Evolutionary conservation across 2,329 filamentous ascomycete species (phyloP).

Genomic region (Xylariaceae sp.): DNA sequence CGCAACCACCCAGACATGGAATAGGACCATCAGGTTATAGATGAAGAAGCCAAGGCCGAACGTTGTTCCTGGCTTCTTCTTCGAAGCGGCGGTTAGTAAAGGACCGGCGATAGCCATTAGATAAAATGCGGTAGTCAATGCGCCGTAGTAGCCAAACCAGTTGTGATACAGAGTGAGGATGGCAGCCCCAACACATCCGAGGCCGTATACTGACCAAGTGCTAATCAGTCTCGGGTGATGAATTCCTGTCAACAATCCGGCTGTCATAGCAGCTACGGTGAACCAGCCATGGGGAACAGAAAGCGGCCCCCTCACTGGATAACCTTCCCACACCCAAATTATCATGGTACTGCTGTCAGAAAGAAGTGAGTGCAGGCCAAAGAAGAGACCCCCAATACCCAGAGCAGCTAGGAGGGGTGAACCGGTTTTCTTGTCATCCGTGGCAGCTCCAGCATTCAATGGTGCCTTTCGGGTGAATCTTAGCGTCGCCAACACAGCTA

Average conservation of each 20-base stretch:
- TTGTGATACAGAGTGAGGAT: conserved; percentile 75
- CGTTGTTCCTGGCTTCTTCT: conserved; percentile 73
- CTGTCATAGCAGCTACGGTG: conserved; percentile 85
- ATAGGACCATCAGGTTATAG: conserved; percentile 94
- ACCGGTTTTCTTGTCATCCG: conserved; percentile 53
- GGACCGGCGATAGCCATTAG: conserved; percentile 78
- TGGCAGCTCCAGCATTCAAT: conserved; percentile 43
- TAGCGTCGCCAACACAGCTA: conserved; percentile 76
- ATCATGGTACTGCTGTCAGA: conserved; percentile 99
- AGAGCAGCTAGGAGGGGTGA: conserved; percentile 73
- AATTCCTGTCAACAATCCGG: conserved; percentile 76
- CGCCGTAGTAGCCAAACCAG: conserved; percentile 91
- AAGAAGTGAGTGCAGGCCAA: conserved; percentile 86
- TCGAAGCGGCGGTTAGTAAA: conserved; percentile 74
- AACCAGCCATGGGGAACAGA: conserved; percentile 87
- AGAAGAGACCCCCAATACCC: conserved; percentile 82
- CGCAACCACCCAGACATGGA: conserved; percentile 97
- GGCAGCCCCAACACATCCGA: conserved; percentile 78
- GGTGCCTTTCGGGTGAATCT: conserved; percentile 71
- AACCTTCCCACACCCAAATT: conserved; percentile 97
- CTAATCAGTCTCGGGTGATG: conserved; percentile 70
- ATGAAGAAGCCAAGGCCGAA: conserved; percentile 89
- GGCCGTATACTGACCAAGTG: conserved; percentile 77
- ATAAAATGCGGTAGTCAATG: conserved; percentile 73
- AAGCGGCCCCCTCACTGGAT: conserved; percentile 84